phyloP scores from a whole-genome alignment of 179 eudicot genomes.

The Beta corolliflora region DNA sequence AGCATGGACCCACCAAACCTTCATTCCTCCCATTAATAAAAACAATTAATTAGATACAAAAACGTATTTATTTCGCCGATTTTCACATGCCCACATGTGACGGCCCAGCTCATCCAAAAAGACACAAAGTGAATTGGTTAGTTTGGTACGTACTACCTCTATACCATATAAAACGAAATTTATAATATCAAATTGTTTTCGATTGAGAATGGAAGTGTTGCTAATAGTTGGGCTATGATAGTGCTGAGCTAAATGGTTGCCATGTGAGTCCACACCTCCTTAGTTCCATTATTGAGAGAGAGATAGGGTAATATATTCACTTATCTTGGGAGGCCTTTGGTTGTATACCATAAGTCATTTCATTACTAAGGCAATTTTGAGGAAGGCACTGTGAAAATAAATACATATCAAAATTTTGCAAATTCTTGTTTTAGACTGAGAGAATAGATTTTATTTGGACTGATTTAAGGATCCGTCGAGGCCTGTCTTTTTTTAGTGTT shows the following conservation, averaged over 20 bases:
- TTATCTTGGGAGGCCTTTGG: constrained; percentile 5
- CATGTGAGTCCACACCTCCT: constrained; percentile 31
- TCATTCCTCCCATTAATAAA: constrained; percentile 24
- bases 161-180: neutral
- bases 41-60: neutral
- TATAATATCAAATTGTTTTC: neutral
- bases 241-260: constrained; percentile 28
- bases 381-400: neutral
- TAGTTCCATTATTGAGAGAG: constrained; percentile 22
- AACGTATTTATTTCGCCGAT: constrained; percentile 22
- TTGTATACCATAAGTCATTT: neutral
- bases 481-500: too few species aligned
- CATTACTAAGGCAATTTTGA: neutral
- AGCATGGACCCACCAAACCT: constrained; percentile 28
- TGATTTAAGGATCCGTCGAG: too few species aligned
- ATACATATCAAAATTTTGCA: too few species aligned
- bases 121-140: constrained; percentile 16
- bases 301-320: neutral
- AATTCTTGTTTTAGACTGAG: too few species aligned
- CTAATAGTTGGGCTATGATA: constrained; percentile 23
- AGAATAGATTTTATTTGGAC: too few species aligned
- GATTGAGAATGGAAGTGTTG: neutral
- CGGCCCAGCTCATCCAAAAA: constrained; percentile 34
- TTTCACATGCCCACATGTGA: constrained; percentile 65
- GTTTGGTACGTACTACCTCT: constrained; percentile 4